Conservation (phyloP, 1,284 basidiomycete species). For the Ustilago bromivora region DNA sequence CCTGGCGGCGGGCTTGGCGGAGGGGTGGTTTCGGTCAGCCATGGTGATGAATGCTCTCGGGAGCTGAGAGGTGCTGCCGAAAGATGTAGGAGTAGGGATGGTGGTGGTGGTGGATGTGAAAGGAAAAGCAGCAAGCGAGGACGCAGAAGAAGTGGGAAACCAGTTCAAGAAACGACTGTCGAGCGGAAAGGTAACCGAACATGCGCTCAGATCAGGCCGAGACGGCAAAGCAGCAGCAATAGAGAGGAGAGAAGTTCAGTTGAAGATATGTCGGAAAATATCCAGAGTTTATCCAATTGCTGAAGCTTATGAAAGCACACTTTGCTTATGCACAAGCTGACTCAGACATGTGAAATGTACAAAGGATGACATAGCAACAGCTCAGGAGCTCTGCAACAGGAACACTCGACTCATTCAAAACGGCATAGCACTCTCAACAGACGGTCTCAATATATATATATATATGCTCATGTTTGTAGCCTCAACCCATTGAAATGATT, state of each 20-base stretch:
- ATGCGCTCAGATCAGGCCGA: not conserved
- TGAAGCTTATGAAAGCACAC: too few species aligned
- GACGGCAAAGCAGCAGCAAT: not conserved
- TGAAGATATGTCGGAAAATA: too few species aligned
- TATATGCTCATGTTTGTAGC: too few species aligned
- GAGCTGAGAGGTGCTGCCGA: not conserved
- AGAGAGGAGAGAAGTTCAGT: not conserved
- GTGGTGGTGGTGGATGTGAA: slow-evolving; percentile 16
- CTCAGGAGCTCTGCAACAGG: too few species aligned
- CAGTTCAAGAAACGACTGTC: not conserved
- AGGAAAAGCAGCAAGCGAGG: slow-evolving; percentile 14
- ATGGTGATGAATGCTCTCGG: slow-evolving; percentile 30
- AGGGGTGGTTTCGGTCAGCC: slow-evolving; percentile 59
- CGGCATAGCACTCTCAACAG: too few species aligned
- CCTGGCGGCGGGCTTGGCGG: slow-evolving; percentile 66
- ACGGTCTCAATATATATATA: too few species aligned
- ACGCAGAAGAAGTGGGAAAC: not conserved
- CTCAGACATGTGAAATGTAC: too few species aligned
- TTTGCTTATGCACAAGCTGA: too few species aligned
- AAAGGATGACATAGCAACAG: too few species aligned
- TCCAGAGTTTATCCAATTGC: too few species aligned
- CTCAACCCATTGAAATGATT: too few species aligned
- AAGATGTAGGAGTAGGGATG: not conserved
- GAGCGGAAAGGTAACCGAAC: not conserved
- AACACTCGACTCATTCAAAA: too few species aligned